Percentiles rank a stretch among this genome's conserved stretches.
phyloP scores from a whole-genome alignment of 2,329 filamentous ascomycete species.

The Arthrobotrys iridis region DNA sequence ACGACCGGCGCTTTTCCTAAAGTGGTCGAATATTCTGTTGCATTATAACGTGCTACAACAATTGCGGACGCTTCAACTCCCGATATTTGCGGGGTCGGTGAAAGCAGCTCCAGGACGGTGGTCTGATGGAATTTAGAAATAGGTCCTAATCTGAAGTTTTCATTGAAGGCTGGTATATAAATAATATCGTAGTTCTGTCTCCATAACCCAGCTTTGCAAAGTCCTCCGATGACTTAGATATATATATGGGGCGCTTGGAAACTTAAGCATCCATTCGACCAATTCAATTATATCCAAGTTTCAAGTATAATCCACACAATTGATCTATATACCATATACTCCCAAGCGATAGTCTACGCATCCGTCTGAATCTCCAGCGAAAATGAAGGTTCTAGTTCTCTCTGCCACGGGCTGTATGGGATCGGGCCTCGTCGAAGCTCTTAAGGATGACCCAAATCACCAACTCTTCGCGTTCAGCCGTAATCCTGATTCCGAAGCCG shows the following conservation, averaged over 20 bases:
- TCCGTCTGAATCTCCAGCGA: no score
- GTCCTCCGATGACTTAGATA: neutral
- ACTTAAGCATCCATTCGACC: neutral
- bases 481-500: conserved; percentile 36
- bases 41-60: neutral
- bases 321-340: neutral
- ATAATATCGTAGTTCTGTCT: no score
- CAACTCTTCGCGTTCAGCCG: conserved; percentile 39
- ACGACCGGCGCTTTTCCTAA: conserved; percentile 19
- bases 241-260: no score
- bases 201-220: neutral
- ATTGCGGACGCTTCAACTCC: neutral
- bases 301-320: neutral
- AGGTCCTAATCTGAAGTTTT: neutral
- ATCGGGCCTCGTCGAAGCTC: conserved; percentile 30
- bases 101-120: no score
- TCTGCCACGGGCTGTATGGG: conserved; percentile 48
- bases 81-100: conserved; percentile 1
- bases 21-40: neutral
- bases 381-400: conserved; percentile 47
- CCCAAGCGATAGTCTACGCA: no score
- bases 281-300: neutral
- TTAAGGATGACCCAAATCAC: conserved; percentile 41
- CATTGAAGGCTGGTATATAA: no score
- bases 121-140: no score